These are phyloP conservation scores for Gracilaria gracilis DNA, from an alignment of 23 red algal species.

Conservation along the genomic window DNA sequence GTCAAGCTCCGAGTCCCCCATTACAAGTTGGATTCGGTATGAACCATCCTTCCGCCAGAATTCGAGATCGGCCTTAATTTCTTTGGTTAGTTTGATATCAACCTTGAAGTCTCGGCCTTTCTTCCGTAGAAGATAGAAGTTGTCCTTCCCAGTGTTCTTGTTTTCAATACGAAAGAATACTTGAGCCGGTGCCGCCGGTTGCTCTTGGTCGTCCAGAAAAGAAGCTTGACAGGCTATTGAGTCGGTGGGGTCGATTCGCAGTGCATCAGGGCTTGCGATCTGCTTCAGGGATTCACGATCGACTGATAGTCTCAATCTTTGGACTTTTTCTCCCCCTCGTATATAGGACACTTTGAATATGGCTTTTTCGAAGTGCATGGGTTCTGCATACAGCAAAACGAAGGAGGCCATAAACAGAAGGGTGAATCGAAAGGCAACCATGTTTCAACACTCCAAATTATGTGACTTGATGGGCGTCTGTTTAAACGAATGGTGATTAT, in stretches of 20 bases:
- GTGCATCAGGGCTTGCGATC: neutral
- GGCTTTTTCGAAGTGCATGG: constrained; percentile 46
- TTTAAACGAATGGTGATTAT: too few relatives aligned
- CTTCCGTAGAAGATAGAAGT: constrained; percentile 38
- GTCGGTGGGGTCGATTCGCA: constrained; percentile 18
- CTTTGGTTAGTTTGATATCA: constrained; percentile 41
- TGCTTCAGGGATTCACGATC: constrained; percentile 12
- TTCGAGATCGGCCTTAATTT: constrained; percentile 49
- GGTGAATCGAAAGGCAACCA: neutral
- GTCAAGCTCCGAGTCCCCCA: constrained; percentile 33
- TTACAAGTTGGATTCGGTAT: constrained; percentile 37
- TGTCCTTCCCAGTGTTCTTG: constrained; percentile 24
- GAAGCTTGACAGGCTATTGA: constrained; percentile 49
- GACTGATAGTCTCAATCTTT: neutral
- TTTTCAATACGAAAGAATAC: constrained; percentile 67
- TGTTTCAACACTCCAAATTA: neutral
- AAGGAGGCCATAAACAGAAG: neutral
- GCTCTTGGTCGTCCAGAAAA: constrained; percentile 28
- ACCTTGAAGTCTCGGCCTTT: constrained; percentile 41
- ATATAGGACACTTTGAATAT: constrained; percentile 38
- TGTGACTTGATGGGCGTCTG: too few relatives aligned
- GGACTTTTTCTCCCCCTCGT: constrained; percentile 48
- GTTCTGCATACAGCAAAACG: neutral
- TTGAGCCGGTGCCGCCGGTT: constrained; percentile 38
- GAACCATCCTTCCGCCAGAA: constrained; percentile 43